phyloP scores from a whole-genome alignment of 2,329 filamentous ascomycete genomes.

The Xylariaceae sp. region DNA sequence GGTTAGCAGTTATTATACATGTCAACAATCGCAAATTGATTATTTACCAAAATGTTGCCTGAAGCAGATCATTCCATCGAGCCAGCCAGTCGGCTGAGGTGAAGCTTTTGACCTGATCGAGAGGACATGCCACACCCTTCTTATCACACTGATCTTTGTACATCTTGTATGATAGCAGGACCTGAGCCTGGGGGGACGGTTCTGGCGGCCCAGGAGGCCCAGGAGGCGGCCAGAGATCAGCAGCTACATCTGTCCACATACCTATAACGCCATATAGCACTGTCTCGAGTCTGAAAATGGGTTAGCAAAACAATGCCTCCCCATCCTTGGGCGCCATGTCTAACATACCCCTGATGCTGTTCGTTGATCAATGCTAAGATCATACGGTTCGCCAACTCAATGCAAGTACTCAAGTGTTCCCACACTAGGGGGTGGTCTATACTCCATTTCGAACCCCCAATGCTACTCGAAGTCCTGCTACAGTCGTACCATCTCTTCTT shows the following conservation, averaged over 20 bases:
- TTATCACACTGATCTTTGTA: background rate
- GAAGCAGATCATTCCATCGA: no score
- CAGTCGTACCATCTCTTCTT: constrained; percentile 7
- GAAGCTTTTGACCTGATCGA: background rate
- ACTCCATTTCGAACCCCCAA: background rate
- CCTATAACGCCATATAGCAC: constrained; percentile 1
- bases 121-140: background rate
- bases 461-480: no score
- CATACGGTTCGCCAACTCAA: constrained; percentile 5
- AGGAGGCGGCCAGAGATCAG: background rate
- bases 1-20: no score
- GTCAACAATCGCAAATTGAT: no score
- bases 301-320: no score
- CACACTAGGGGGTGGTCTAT: constrained; percentile 2
- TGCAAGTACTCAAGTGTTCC: background rate
- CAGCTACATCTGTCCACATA: constrained; percentile 1
- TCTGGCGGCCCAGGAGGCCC: background rate
- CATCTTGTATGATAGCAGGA: constrained; percentile 3
- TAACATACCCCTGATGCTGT: constrained; percentile 1
- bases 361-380: constrained; percentile 1
- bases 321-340: no score
- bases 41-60: no score
- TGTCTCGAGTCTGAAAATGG: constrained; percentile 4
- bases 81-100: background rate
- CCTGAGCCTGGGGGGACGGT: constrained; percentile 1